Evolutionary conservation across 2,329 filamentous ascomycete species (phyloP).

Genomic region (Drechslerella coelobrocha): DNA sequence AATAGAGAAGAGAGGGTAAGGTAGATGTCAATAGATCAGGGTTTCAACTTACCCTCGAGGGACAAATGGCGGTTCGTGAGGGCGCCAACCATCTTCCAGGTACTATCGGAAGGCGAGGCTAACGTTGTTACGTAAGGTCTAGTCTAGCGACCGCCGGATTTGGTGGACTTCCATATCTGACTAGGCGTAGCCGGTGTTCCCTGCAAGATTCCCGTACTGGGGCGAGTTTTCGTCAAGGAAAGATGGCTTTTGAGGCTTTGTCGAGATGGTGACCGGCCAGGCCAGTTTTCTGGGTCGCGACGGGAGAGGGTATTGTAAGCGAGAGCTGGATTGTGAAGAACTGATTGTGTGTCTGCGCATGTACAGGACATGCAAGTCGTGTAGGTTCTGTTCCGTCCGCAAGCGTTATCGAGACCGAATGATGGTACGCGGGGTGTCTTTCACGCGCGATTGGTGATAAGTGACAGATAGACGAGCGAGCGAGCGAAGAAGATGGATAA

Average conservation of each 20-base stretch:
- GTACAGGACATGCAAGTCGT: not conserved
- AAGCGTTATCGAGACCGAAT: no score
- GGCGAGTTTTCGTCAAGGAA: not conserved
- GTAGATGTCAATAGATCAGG: not conserved
- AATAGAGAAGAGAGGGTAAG: conserved; percentile 7
- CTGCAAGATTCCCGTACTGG: conserved; percentile 2
- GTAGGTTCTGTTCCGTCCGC: not conserved
- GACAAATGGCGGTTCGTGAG: conserved; percentile 43
- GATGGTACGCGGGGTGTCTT: no score
- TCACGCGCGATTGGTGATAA: no score
- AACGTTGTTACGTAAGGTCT: conserved; percentile 1
- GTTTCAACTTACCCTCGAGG: conserved; percentile 24
- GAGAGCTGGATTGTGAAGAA: conserved; percentile 6
- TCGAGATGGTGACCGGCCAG: not conserved
- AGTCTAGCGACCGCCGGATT: conserved; percentile 20
- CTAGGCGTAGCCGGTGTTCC: conserved; percentile 10
- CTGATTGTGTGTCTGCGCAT: not conserved
- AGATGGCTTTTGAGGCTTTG: not conserved
- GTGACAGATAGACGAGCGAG: no score
- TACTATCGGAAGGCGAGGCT: not conserved
- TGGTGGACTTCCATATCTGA: conserved; percentile 41
- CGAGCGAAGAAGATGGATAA: no score
- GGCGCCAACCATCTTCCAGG: conserved; percentile 20
- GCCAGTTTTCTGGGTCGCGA: not conserved
- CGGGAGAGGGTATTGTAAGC: conserved; percentile 14